A percentile compares a stretch with the other conserved stretches of the same genome.
phyloP scores from a whole-genome alignment of 805 yeast genomes.

The Pichia exigua region DNA sequence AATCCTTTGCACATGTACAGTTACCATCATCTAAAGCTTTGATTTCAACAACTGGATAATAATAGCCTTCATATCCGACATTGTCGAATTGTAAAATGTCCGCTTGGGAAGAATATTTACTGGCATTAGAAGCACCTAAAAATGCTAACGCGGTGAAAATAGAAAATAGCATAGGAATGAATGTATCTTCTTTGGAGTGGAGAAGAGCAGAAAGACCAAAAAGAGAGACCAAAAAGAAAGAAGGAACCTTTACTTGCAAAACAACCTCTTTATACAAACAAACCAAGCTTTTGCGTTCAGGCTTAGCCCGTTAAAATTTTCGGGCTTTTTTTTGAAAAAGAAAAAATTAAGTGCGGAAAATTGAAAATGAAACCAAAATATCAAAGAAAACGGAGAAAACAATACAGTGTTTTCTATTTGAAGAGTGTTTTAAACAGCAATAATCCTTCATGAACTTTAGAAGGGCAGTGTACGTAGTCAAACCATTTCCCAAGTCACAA shows the following conservation, averaged over 20 bases:
- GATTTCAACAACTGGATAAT: conserved; percentile 38
- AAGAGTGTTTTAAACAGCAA: too few species aligned
- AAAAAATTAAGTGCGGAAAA: neutral
- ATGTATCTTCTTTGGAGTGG: neutral
- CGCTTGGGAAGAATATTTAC: conserved; percentile 23
- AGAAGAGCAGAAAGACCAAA: neutral
- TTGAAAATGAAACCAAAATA: too few species aligned
- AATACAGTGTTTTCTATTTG: too few species aligned
- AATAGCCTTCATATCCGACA: conserved; percentile 49
- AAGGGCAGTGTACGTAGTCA: conserved; percentile 6
- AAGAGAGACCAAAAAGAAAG: neutral
- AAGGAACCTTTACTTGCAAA: too few species aligned
- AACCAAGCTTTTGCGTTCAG: neutral
- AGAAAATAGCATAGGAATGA: neutral
- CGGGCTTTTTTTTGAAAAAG: neutral
- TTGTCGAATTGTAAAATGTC: conserved; percentile 43
- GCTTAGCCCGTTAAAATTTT: neutral
- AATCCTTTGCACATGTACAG: conserved; percentile 40
- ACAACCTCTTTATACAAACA: neutral
- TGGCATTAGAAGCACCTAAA: neutral
- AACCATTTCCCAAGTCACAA: conserved; percentile 17
- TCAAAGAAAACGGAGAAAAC: too few species aligned
- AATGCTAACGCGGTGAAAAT: neutral
- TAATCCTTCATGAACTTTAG: neutral
- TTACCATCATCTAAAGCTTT: conserved; percentile 33